phyloP scores from a whole-genome alignment of 176 grass and related monocot genomes.

The Lolium rigidum region DNA sequence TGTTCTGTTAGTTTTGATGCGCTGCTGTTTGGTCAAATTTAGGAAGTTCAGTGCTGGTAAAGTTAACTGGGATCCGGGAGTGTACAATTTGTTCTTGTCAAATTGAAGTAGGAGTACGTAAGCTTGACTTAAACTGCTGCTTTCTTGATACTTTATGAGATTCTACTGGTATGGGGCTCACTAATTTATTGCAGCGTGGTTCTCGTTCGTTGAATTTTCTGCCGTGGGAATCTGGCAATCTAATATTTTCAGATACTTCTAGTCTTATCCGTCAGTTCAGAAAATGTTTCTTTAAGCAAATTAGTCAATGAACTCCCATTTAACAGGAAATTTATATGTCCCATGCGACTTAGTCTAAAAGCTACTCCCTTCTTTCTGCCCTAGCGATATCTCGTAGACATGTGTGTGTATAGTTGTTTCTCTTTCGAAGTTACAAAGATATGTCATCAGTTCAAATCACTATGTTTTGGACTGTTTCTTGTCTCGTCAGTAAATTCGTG shows the following conservation, averaged over 20 bases:
- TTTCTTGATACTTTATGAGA: conserved; percentile 33
- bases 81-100: conserved; percentile 33
- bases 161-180: conserved; percentile 27
- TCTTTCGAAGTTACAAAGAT: background rate
- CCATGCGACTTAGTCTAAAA: background rate
- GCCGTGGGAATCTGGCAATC: conserved; percentile 48
- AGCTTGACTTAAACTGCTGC: background rate
- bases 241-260: background rate
- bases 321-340: conserved; percentile 27
- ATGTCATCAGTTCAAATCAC: background rate
- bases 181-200: conserved; percentile 37
- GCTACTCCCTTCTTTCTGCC: background rate
- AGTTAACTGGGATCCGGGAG: background rate
- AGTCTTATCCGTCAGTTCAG: conserved; percentile 42
- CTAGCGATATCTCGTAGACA: background rate
- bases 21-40: background rate
- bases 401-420: background rate
- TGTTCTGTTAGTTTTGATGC: background rate
- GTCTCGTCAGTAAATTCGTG: too few relatives aligned
- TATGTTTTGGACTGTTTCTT: too few relatives aligned
- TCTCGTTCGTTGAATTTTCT: conserved; percentile 39
- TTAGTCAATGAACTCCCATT: conserved; percentile 36
- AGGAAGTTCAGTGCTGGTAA: background rate
- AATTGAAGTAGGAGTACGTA: background rate
- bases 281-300: background rate